Base-by-base conservation (phyloP, 2,329 filamentous ascomycete genomes). In the Arthrobotrys sinensis region DNA sequence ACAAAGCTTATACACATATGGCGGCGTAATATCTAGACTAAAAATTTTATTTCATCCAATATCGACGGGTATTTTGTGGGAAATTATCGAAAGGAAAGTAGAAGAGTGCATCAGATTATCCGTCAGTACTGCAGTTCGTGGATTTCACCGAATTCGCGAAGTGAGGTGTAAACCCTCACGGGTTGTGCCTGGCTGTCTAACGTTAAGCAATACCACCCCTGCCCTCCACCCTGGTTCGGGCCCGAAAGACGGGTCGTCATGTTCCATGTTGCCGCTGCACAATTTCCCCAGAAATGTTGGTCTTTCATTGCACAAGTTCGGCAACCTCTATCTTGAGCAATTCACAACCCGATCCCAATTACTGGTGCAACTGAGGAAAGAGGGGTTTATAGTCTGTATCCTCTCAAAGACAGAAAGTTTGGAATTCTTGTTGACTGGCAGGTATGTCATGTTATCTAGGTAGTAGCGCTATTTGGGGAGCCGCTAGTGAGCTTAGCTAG, bases 201-300 rank as follows among this genome's bases (percentile, higher is more conserved):
- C 34, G 36, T 60, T 60, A 43, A 57, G 52, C 52, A 11, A 38
- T 21, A n/a, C 16, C 3, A 60, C 12, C 55, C 34, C 19, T 60
- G 19, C 36, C 14, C 34, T 60, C 19, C 3, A 60, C 34, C 55
- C 55, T 43, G 36, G 34, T 28, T 43, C 36, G 53, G 53, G 53
- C 36, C 53, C 53, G 53, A 60, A 60, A 60, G 16, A 43, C 53
- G 53, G 53, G n/a, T 24, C 53, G 36, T 21, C 8, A 43, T 43
- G 53, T 60, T 43, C 53, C 53, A 60, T 60, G 55, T 36, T 7
- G 12, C 36, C 40, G 14, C 40, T 12, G n/a, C 40, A 45, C 40
- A 28, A 28, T 28, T 4, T 28, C 24, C 55, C 53, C 34, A 60
- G 36, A 60, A 40, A 60, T 43, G 10, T 60, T 43, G 16, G 36